Evolutionary conservation across 345 rosid genomes (phyloP).

Genomic region (Citrus sp.): DNA sequence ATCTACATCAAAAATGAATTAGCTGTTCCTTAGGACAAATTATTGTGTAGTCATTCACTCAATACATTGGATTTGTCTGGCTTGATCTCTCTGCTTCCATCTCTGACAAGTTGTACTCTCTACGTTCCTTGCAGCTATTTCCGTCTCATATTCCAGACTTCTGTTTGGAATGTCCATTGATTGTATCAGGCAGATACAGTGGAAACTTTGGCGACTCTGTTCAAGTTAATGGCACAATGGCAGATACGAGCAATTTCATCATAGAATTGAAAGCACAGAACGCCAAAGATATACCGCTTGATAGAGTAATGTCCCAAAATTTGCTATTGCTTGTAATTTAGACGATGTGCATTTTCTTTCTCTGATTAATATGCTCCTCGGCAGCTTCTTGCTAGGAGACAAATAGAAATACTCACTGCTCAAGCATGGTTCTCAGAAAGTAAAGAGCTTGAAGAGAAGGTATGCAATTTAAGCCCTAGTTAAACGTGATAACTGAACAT

Average conservation of each 20-base stretch:
- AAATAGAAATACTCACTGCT: slow-evolving; percentile 68
- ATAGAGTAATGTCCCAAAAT: slow-evolving; percentile 37
- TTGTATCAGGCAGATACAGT: slow-evolving; percentile 64
- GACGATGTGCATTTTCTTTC: neutral
- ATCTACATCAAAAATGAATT: neutral
- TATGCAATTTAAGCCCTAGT: slow-evolving; percentile 8
- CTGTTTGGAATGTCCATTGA: slow-evolving; percentile 53
- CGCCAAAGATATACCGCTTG: slow-evolving; percentile 57
- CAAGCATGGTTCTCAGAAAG: slow-evolving; percentile 72
- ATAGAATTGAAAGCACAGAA: slow-evolving; percentile 60
- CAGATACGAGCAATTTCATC: slow-evolving; percentile 49
- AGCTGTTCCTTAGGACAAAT: neutral
- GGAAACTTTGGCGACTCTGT: slow-evolving; percentile 63
- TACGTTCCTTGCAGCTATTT: slow-evolving; percentile 44
- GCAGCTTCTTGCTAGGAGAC: slow-evolving; percentile 73
- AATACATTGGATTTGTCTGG: neutral
- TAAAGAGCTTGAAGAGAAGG: slow-evolving; percentile 72
- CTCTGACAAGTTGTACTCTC: slow-evolving; percentile 16
- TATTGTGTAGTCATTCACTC: neutral
- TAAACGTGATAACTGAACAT: neutral
- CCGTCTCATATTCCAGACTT: slow-evolving; percentile 66
- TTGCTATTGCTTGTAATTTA: neutral
- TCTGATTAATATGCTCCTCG: slow-evolving; percentile 7
- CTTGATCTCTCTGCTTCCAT: neutral
- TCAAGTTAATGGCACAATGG: slow-evolving; percentile 53